A percentile compares a stretch with the other conserved stretches of the same genome.
These are phyloP conservation scores for Penicillium tannophilum DNA, from an alignment of 495 filamentous ascomycete genomes.

Conservation along the genomic window DNA sequence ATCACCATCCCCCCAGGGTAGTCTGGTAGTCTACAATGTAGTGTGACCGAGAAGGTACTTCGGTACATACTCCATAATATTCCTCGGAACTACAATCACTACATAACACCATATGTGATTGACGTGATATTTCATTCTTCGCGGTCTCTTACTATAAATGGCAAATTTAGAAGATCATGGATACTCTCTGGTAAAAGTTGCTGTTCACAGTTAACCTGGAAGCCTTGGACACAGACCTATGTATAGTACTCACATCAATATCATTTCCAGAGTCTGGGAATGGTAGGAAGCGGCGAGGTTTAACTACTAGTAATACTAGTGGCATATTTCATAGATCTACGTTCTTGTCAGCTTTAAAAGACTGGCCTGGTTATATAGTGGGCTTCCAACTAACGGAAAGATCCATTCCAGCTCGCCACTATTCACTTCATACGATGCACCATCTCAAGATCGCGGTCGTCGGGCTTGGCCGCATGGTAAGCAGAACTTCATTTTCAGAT, in stretches of 20 bases:
- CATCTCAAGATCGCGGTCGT: slow-evolving; percentile 38
- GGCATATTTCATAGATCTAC: neutral
- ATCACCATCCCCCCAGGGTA: no score
- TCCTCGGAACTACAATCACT: no score
- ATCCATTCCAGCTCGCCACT: neutral
- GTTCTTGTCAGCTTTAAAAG: neutral
- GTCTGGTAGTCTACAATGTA: no score
- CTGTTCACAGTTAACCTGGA: neutral
- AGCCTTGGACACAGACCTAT: neutral
- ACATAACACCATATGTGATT: no score
- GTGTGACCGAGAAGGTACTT: no score
- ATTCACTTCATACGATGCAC: neutral
- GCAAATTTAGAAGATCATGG: neutral
- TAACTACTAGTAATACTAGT: neutral
- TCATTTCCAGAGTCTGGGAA: neutral
- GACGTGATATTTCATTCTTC: no score
- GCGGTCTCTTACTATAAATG: neutral
- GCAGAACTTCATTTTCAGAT: slow-evolving; percentile 47
- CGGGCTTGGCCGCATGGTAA: slow-evolving; percentile 52
- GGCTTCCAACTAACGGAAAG: neutral
- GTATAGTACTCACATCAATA: neutral
- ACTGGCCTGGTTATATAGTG: neutral
- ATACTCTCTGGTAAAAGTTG: no score
- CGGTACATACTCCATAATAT: no score
- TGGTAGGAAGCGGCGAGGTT: neutral